phyloP scores from a whole-genome alignment of 352 stramenopile genomes.

The Pythium oligandrum region DNA sequence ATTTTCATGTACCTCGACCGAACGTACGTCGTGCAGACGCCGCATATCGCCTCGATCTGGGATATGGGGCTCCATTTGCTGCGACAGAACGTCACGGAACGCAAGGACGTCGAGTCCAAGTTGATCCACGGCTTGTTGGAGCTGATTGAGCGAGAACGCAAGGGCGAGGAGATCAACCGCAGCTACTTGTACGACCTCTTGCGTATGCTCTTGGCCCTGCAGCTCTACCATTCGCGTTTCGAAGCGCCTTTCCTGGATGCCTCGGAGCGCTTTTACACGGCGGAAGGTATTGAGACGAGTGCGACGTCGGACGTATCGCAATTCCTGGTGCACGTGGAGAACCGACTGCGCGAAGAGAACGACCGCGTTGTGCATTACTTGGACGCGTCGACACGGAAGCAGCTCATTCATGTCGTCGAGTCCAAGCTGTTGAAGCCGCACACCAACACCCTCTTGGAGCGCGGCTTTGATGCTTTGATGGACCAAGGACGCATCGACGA shows the following conservation, averaged over 20 bases:
- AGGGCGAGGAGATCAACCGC: slow-evolving; percentile 83
- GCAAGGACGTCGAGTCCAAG: slow-evolving; percentile 53
- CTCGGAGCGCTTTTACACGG: slow-evolving; percentile 83
- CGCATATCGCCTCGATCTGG: slow-evolving; percentile 86
- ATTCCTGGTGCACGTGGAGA: slow-evolving; percentile 87
- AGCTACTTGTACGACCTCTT: slow-evolving; percentile 78
- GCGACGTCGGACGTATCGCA: slow-evolving; percentile 68
- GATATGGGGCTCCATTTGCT: slow-evolving; percentile 85
- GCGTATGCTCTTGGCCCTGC: slow-evolving; percentile 79
- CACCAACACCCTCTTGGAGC: slow-evolving; percentile 71
- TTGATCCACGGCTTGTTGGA: slow-evolving; percentile 71
- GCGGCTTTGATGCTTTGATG: slow-evolving; percentile 87
- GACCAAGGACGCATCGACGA: slow-evolving; percentile 76
- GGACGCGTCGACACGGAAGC: slow-evolving; percentile 70
- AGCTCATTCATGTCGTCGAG: slow-evolving; percentile 73
- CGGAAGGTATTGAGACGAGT: slow-evolving; percentile 63
- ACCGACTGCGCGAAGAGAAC: slow-evolving; percentile 77
- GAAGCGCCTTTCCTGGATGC: slow-evolving; percentile 84
- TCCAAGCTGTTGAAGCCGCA: slow-evolving; percentile 82
- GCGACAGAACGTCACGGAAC: slow-evolving; percentile 51
- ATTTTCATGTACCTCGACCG: slow-evolving; percentile 93
- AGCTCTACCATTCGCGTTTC: slow-evolving; percentile 84
- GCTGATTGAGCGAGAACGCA: slow-evolving; percentile 86
- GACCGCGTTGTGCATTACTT: slow-evolving; percentile 71
- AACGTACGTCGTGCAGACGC: slow-evolving; percentile 86